Evolutionary conservation across 768 basidiomycete species (phyloP).

Genomic region (Saitozyma podzolica): DNA sequence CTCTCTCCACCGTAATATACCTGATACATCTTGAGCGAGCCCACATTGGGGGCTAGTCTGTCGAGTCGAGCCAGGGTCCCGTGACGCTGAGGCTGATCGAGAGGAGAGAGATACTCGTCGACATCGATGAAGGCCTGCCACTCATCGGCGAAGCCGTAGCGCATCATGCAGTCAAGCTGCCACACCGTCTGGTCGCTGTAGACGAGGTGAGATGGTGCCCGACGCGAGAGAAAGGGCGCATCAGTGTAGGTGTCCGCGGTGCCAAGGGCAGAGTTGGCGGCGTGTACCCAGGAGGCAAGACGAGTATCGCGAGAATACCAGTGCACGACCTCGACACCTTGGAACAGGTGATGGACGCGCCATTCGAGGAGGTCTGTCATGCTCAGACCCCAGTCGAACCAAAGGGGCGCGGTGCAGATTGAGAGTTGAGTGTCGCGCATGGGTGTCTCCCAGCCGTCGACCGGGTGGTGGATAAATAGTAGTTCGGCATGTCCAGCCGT

Average conservation of each 20-base stretch:
- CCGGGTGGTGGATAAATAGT: neutral
- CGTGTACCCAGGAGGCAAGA: slow-evolving; percentile 5
- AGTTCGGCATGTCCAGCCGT: neutral
- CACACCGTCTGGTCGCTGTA: neutral
- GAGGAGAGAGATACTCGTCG: slow-evolving; percentile 9
- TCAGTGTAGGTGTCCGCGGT: slow-evolving; percentile 8
- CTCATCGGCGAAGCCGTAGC: slow-evolving; percentile 9
- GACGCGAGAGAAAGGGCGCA: neutral
- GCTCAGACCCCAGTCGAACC: neutral
- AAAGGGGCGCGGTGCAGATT: slow-evolving; percentile 7
- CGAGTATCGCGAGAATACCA: slow-evolving; percentile 10
- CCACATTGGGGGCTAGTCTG: neutral
- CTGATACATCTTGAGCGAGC: slow-evolving; percentile 8
- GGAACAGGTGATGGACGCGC: slow-evolving; percentile 13
- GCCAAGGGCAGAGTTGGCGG: slow-evolving; percentile 1
- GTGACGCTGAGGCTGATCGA: slow-evolving; percentile 1
- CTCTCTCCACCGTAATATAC: slow-evolving; percentile 4
- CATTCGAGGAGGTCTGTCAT: slow-evolving; percentile 10
- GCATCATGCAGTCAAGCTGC: slow-evolving; percentile 11
- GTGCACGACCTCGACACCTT: slow-evolving; percentile 14
- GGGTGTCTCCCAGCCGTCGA: neutral
- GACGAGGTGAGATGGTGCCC: slow-evolving; percentile 1
- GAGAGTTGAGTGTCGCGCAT: neutral
- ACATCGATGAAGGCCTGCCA: slow-evolving; percentile 15
- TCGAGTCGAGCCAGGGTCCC: slow-evolving; percentile 1